Percentiles rank a stretch among this genome's conserved stretches.
These are phyloP conservation scores for Aspergillus haitiensis DNA, from an alignment of 495 filamentous ascomycete genomes.

Conservation along the genomic window DNA sequence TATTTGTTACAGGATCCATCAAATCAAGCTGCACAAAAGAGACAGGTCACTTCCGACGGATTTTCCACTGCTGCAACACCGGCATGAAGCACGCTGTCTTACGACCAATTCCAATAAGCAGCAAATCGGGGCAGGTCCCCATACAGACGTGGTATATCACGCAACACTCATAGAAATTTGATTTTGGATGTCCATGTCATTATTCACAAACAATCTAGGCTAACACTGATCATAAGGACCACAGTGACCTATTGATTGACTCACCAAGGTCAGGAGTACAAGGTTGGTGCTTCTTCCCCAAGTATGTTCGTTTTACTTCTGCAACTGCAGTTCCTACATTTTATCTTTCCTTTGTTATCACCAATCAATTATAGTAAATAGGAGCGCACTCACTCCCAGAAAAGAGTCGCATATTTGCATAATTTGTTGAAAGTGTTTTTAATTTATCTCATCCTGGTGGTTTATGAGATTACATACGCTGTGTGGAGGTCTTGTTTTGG, in stretches of 20 bases:
- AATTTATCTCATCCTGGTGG: too few relatives aligned
- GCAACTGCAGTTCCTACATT: conserved; percentile 22
- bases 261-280: conserved; percentile 26
- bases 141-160: conserved; percentile 21
- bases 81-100: conserved; percentile 29
- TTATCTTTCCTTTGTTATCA: conserved; percentile 15
- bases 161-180: conserved; percentile 13
- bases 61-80: conserved; percentile 35
- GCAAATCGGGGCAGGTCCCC: conserved; percentile 41
- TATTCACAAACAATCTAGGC: conserved; percentile 19
- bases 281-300: conserved; percentile 43
- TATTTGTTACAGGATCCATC: conserved; percentile 31
- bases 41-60: conserved; percentile 40
- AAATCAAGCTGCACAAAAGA: conserved; percentile 37
- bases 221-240: conserved; percentile 24
- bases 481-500: conserved; percentile 7
- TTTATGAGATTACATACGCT: conserved; percentile 2
- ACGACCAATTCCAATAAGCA: conserved; percentile 6
- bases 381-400: conserved; percentile 2
- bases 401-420: conserved; percentile 4
- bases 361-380: conserved; percentile 9
- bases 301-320: conserved; percentile 23
- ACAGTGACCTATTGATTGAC: conserved; percentile 29
- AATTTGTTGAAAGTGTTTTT: not conserved
- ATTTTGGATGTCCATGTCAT: conserved; percentile 24